A percentile compares a stretch with the other conserved stretches of the same genome.
These are phyloP conservation scores for Pinus taeda DNA, from an alignment of 75 land plant species.

Conservation along the genomic window DNA sequence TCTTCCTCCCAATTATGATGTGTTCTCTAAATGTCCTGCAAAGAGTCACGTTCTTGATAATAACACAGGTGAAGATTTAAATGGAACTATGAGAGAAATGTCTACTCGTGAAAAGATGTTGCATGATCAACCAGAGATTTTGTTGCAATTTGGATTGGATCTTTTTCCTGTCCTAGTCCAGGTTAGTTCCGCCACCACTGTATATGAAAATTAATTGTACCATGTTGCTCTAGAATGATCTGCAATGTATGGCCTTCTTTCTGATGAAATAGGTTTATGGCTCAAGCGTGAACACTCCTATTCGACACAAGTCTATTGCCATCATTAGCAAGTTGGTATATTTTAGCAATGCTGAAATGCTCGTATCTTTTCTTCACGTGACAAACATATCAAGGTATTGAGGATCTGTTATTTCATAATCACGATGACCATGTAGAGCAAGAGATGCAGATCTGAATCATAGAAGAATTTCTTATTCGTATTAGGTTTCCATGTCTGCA, in stretches of 20 bases:
- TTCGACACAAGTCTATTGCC: slow-evolving; percentile 2
- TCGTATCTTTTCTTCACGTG: background rate
- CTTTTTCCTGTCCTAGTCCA: slow-evolving; percentile 57
- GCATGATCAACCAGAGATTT: slow-evolving; percentile 36
- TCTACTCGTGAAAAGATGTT: slow-evolving; percentile 39
- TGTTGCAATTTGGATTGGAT: slow-evolving; percentile 54
- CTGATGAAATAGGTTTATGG: slow-evolving; percentile 7
- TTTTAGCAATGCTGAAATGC: background rate
- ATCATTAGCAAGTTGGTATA: slow-evolving; percentile 6
- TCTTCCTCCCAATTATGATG: background rate
- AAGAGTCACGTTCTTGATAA: background rate
- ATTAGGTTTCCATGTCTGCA: slow-evolving; percentile 17
- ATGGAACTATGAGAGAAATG: slow-evolving; percentile 1
- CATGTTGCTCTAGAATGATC: background rate
- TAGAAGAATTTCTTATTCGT: slow-evolving; percentile 8
- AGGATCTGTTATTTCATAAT: background rate
- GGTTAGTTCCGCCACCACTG: slow-evolving; percentile 49
- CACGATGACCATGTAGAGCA: background rate
- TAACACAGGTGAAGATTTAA: background rate
- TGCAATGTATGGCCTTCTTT: background rate
- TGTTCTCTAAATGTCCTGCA: background rate
- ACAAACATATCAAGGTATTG: slow-evolving; percentile 14
- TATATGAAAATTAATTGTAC: background rate
- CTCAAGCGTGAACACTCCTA: slow-evolving; percentile 7
- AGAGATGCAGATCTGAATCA: background rate